These are phyloP conservation scores for Arthrobotrys entomopaga DNA, from an alignment of 2,329 filamentous ascomycete species.

Conservation along the genomic window DNA sequence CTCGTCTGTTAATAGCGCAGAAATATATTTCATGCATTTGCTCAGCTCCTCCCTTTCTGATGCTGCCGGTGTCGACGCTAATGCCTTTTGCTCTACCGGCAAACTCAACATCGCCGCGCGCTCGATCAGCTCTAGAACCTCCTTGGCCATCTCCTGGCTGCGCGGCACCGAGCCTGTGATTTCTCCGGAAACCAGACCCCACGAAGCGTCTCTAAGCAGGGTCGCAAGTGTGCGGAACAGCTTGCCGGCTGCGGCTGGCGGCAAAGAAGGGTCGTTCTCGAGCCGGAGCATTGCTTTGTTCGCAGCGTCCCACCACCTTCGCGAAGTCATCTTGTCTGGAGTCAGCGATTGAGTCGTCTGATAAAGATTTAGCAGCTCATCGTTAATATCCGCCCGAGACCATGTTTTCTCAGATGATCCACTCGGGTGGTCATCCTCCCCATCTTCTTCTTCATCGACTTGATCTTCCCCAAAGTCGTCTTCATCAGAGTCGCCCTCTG, in stretches of 20 bases:
- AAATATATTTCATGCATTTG: slow-evolving; percentile 23
- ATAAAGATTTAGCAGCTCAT: slow-evolving; percentile 15
- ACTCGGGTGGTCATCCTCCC: slow-evolving; percentile 9
- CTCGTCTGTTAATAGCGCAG: slow-evolving; percentile 7
- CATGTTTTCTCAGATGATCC: slow-evolving; percentile 12
- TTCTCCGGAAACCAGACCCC: slow-evolving; percentile 16
- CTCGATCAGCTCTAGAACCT: slow-evolving; percentile 21
- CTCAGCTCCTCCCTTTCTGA: slow-evolving; percentile 13
- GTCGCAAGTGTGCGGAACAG: slow-evolving; percentile 12
- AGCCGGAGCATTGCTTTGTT: slow-evolving; percentile 19
- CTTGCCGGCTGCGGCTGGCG: slow-evolving; percentile 8
- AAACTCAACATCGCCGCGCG: slow-evolving; percentile 25
- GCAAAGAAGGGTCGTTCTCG: slow-evolving; percentile 26
- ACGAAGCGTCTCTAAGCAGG: slow-evolving; percentile 18
- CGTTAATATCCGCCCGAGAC: slow-evolving; percentile 6
- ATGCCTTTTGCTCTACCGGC: slow-evolving; percentile 12
- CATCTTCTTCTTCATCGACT: background rate
- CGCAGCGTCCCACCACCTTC: slow-evolving; percentile 12
- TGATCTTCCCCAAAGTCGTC: slow-evolving; percentile 11
- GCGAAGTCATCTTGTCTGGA: slow-evolving; percentile 13
- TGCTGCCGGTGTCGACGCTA: slow-evolving; percentile 6
- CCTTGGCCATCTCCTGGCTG: slow-evolving; percentile 19
- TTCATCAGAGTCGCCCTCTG: slow-evolving; percentile 14
- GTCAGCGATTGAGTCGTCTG: slow-evolving; percentile 12
- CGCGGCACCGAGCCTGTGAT: slow-evolving; percentile 19